Conservation (phyloP, 2,329 filamentous ascomycete genomes). For the Chaetoscypha palmicola region DNA sequence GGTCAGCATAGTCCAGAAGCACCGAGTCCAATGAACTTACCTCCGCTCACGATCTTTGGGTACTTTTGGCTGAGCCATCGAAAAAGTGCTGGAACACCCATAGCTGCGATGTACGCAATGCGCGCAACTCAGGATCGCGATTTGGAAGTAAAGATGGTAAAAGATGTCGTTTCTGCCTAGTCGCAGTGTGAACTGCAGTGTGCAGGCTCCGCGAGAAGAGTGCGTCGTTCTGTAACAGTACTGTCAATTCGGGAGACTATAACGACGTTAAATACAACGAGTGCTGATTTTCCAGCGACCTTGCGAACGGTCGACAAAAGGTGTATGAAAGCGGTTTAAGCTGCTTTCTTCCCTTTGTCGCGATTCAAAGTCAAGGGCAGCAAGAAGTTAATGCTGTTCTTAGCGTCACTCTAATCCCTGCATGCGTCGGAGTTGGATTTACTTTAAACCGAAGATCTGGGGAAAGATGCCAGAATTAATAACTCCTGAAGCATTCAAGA, state of each 20-base stretch:
- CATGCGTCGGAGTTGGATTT: not conserved
- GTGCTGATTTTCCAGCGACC: too few relatives aligned
- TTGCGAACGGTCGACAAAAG: too few relatives aligned
- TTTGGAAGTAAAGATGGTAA: not conserved
- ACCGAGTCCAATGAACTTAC: slow-evolving; percentile 1
- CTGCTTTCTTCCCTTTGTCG: too few relatives aligned
- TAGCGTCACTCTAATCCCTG: not conserved
- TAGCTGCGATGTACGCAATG: too few relatives aligned
- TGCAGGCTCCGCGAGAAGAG: too few relatives aligned
- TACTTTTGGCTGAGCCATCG: slow-evolving; percentile 96
- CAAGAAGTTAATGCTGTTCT: not conserved
- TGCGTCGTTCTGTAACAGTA: too few relatives aligned
- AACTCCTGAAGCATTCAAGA: not conserved
- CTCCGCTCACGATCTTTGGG: slow-evolving; percentile 70
- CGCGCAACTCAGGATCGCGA: not conserved
- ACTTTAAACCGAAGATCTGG: not conserved
- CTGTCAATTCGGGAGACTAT: too few relatives aligned
- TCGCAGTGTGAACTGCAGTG: not conserved
- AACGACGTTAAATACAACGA: too few relatives aligned
- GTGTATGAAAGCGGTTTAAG: too few relatives aligned
- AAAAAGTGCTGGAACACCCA: slow-evolving; percentile 44
- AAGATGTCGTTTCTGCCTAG: not conserved
- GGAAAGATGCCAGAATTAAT: slow-evolving; percentile 3
- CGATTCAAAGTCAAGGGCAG: not conserved
- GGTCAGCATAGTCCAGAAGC: slow-evolving; percentile 53